Base-by-base conservation (phyloP, 2,329 filamentous ascomycete species). In the Aspergillus hortae region DNA sequence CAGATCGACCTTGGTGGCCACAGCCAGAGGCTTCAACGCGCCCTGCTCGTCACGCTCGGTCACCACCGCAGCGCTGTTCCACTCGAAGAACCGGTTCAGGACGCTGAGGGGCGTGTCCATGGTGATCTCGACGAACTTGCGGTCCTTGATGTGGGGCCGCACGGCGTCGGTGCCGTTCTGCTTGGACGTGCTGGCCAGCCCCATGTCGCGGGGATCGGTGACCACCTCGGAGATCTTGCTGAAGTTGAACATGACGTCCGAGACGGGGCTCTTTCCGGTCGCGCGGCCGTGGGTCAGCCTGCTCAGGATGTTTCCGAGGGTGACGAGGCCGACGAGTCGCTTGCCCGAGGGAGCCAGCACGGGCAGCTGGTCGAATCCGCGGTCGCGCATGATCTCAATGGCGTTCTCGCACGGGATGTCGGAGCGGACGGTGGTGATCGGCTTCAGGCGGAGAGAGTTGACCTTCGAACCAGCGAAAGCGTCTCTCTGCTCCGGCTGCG, bases 341-440 rank as follows among this genome's bases (percentile, higher is more conserved):
- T 78, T 82, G 56, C 84, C 84, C 4, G 81, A 82, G 15, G 85
- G 76, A 1, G 85, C 80, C 7, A 95, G 86, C 14, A 99, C 94
- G 41, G 94, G 94, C 40, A 99, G 87, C 75, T 99, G 95, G 68
- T 99, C 95, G 70, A 96, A 99, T 56, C 91, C 90, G 77, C 94
- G 95, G 67, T 99, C 94, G 61, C 92, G 90, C 94, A 99, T 97
- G 56, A 89, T 92, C 77, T 99, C 94, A 59, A 97, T 91, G 48
- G 95, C 94, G 60, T 92, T 89, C 57, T 89, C 82, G 74, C 92
- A 95, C 2, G 83, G 74, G 30, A 86, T 86, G 48, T 80, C 80
- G 25, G 86, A 80, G 21, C 85, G 77, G 49, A 99, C 83, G 7
- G 92, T 95, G 23, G 91, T 95, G 53, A 99, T 89, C 33, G 94